Conservation (phyloP, 2,329 filamentous ascomycete genomes). For the Sclerotinia nivalis region DNA sequence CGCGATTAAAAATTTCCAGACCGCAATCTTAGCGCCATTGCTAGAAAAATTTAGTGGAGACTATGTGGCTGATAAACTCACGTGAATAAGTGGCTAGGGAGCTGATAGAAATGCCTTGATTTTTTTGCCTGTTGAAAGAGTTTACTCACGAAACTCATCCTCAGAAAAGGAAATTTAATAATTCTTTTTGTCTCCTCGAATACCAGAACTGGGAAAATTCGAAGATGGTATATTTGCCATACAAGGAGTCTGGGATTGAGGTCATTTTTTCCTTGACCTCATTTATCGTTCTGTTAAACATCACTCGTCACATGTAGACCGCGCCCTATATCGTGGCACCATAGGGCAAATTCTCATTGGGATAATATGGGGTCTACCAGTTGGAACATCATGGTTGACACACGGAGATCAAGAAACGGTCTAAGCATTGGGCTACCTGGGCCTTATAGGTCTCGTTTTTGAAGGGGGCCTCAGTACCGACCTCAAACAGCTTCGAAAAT, state of each 20-base stretch:
- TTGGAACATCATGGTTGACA: conserved; percentile 59
- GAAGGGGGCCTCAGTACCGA: conserved; percentile 47
- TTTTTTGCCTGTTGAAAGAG: neutral
- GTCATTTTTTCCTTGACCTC: conserved; percentile 61
- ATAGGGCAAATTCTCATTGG: conserved; percentile 72
- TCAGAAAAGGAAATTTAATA: neutral
- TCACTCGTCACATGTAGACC: conserved; percentile 59
- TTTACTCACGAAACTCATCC: neutral
- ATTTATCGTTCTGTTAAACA: conserved; percentile 64
- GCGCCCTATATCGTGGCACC: conserved; percentile 66
- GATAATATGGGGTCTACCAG: conserved; percentile 68
- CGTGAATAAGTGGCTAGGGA: neutral
- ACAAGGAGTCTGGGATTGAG: conserved; percentile 62
- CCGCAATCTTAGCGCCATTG: conserved; percentile 20
- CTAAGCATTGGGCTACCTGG: conserved; percentile 69
- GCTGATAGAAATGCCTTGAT: neutral
- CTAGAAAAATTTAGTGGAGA: conserved; percentile 1
- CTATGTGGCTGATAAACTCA: neutral
- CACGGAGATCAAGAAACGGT: conserved; percentile 53
- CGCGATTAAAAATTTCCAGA: conserved; percentile 20
- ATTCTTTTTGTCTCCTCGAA: neutral
- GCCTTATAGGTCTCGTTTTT: conserved; percentile 70
- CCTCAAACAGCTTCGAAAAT: conserved; percentile 51
- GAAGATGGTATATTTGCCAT: conserved; percentile 47
- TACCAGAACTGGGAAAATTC: neutral